Percentiles rank a stretch among this genome's conserved stretches.
Conservation (phyloP, 208 protist species). For the Trypanosoma scelopori region DNA sequence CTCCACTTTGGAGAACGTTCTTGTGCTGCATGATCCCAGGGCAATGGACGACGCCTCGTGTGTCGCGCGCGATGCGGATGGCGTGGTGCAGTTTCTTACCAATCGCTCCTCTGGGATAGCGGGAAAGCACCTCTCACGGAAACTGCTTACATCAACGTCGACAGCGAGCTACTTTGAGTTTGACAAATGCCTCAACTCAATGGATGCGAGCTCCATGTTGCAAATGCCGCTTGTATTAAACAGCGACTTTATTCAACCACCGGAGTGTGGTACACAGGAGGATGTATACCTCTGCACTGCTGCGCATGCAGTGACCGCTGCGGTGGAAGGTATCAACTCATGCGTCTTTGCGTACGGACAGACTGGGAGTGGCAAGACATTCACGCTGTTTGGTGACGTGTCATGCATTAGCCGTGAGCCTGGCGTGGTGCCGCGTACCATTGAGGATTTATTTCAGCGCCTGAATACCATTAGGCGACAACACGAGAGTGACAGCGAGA, state of each 20-base stretch:
- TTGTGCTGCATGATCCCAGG: conserved; percentile 74
- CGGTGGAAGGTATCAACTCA: conserved; percentile 85
- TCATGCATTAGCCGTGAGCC: conserved; percentile 47
- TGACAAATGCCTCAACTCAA: conserved; percentile 58
- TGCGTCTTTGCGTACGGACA: conserved; percentile 92
- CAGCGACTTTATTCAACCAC: conserved; percentile 68
- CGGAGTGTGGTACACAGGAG: conserved; percentile 66
- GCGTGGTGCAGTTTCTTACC: conserved; percentile 61
- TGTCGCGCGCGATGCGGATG: conserved; percentile 59
- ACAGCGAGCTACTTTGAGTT: conserved; percentile 74
- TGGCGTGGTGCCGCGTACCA: conserved; percentile 70
- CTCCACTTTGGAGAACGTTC: conserved; percentile 69
- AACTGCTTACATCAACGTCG: conserved; percentile 39
- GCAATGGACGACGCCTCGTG: conserved; percentile 45
- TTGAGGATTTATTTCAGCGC: conserved; percentile 67
- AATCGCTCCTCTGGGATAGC: conserved; percentile 26
- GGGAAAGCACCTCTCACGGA: conserved; percentile 22
- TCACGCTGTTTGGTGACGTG: conserved; percentile 89
- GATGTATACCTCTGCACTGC: conserved; percentile 73
- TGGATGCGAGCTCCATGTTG: conserved; percentile 54
- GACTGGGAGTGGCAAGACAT: conserved; percentile 92
- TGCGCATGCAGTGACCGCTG: conserved; percentile 62
- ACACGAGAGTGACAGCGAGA: conserved; percentile 34
- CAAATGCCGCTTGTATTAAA: conserved; percentile 64
- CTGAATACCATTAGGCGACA: conserved; percentile 49